Conservation (phyloP, 306 rosid genomes). For the Argentina anserina region DNA sequence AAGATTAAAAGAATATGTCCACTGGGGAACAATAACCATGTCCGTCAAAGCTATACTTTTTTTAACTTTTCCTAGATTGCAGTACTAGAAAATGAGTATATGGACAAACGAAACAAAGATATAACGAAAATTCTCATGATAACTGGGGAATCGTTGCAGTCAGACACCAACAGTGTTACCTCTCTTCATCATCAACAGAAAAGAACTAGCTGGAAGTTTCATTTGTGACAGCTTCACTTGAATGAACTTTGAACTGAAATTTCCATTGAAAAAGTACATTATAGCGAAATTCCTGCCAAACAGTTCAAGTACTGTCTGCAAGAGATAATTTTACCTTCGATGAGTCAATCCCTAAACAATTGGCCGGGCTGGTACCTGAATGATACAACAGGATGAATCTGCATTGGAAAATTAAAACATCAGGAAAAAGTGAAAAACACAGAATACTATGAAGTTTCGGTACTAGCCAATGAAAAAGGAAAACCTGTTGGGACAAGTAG, state of each 20-base stretch:
- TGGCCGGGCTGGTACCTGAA: conserved; percentile 90
- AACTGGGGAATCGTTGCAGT: not conserved
- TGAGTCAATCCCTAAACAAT: conserved; percentile 88
- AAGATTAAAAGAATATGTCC: not conserved
- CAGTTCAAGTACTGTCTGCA: conserved; percentile 13
- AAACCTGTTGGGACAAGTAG: conserved; percentile 76
- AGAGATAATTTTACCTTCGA: conserved; percentile 56
- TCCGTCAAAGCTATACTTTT: no score
- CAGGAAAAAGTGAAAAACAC: no score
- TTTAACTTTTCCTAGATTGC: not conserved
- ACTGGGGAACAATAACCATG: not conserved
- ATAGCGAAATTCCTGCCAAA: not conserved
- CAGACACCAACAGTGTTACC: conserved; percentile 43
- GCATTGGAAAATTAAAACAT: conserved; percentile 24
- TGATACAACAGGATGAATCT: conserved; percentile 97
- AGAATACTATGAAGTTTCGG: conserved; percentile 6
- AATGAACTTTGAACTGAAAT: conserved; percentile 62
- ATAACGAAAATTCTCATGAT: not conserved
- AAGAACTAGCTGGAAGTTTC: conserved; percentile 58
- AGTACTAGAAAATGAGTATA: not conserved
- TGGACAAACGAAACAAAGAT: no score
- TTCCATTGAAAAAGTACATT: conserved; percentile 18
- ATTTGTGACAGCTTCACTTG: conserved; percentile 51
- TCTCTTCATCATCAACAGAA: conserved; percentile 67
- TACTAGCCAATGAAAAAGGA: conserved; percentile 1